phyloP scores from a whole-genome alignment of 108 stramenopile genomes.

The Schizochytrium sp. region DNA sequence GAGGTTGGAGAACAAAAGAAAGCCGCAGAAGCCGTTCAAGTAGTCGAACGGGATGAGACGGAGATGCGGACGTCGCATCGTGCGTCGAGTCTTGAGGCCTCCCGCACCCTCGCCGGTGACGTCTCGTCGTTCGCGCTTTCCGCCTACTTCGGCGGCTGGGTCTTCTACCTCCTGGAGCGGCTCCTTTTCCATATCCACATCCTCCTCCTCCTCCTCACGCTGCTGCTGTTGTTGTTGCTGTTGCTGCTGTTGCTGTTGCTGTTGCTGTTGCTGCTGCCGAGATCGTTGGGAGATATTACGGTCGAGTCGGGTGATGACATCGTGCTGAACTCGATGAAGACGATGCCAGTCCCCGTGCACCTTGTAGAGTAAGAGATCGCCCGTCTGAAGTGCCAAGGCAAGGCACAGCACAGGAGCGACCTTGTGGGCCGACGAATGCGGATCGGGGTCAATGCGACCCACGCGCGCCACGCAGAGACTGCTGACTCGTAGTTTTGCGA shows the following conservation, averaged over 20 bases:
- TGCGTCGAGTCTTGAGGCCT: not conserved
- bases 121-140: not conserved
- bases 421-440: not conserved
- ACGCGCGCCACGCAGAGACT: not conserved
- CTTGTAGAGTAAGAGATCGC: not conserved
- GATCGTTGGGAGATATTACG: not conserved
- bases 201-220: not conserved
- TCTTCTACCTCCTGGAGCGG: too few relatives aligned
- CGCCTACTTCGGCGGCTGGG: not conserved
- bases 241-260: not conserved
- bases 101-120: not conserved
- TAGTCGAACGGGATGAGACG: not conserved
- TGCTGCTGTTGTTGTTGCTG: not conserved
- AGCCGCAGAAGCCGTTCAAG: not conserved
- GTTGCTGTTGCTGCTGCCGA: not conserved
- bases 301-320: not conserved
- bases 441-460: not conserved
- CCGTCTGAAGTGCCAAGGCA: not conserved
- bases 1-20: not conserved
- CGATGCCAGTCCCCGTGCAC: not conserved
- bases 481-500: not conserved
- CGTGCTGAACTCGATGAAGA: not conserved
- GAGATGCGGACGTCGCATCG: not conserved
- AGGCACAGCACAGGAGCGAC: not conserved
- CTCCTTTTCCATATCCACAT: not conserved